Evolutionary conservation across 225 moss, liverwort and hornwort genomes (phyloP).

Genomic region (Pseudoscleropodium purum): DNA sequence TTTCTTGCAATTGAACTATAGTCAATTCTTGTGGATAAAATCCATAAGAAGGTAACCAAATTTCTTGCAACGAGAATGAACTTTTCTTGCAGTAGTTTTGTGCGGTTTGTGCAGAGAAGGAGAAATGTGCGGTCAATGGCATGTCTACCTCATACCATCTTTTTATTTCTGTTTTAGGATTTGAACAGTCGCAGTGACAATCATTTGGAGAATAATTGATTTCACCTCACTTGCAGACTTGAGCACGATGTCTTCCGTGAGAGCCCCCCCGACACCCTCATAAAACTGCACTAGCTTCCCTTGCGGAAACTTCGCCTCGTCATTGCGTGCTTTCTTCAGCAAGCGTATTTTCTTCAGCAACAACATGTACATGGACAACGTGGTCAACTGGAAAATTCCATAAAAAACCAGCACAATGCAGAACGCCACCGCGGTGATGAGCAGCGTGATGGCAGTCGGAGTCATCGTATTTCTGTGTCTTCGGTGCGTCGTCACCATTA

Average conservation of each 20-base stretch:
- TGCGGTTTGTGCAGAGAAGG: neutral
- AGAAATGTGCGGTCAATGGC: neutral
- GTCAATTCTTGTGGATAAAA: neutral
- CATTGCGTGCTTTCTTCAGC: neutral
- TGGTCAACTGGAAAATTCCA: slow-evolving; percentile 4
- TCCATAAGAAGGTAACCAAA: neutral
- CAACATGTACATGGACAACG: neutral
- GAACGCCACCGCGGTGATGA: slow-evolving; percentile 2
- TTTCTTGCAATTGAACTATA: neutral
- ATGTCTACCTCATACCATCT: neutral
- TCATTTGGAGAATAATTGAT: neutral
- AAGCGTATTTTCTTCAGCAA: slow-evolving; percentile 12
- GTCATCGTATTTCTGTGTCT: neutral
- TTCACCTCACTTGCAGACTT: slow-evolving; percentile 29
- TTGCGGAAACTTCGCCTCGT: slow-evolving; percentile 4
- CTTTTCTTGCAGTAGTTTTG: neutral
- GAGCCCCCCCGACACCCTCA: neutral
- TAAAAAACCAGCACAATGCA: slow-evolving; percentile 7
- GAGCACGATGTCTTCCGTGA: slow-evolving; percentile 22
- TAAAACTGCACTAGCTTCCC: slow-evolving; percentile 27
- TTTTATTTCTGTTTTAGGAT: neutral
- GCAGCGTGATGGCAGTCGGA: slow-evolving; percentile 9
- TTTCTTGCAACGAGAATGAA: neutral
- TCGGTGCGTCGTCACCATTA: neutral
- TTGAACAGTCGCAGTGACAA: neutral